Percentiles rank a stretch among this genome's conserved stretches.
Evolutionary conservation across 148 eudicot genomes (phyloP).

Genomic region (Dysphania ambrosioides): DNA sequence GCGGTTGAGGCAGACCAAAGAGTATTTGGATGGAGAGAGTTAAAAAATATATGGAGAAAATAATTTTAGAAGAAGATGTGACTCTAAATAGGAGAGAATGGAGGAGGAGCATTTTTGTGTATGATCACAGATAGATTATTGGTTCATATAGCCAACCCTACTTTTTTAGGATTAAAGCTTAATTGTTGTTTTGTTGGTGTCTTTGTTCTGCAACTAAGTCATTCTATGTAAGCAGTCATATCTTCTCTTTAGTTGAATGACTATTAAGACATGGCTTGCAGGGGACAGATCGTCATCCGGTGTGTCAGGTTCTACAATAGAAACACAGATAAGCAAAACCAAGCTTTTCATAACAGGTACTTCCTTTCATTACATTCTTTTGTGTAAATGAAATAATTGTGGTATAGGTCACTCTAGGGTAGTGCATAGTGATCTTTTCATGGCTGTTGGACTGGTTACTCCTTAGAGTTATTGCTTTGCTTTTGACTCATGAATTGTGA

Average conservation of each 20-base stretch:
- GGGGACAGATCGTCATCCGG: conserved; percentile 35
- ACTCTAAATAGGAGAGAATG: no score
- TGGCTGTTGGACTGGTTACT: background rate
- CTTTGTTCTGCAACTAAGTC: background rate
- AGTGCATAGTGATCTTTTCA: conserved; percentile 6
- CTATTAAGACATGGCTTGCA: conserved; percentile 20
- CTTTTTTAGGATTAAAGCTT: no score
- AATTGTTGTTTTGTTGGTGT: no score
- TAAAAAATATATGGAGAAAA: no score
- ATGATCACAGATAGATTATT: no score
- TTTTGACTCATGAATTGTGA: background rate
- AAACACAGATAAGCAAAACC: conserved; percentile 50
- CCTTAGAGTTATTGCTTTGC: background rate
- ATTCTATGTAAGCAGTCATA: background rate
- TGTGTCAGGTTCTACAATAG: conserved; percentile 38
- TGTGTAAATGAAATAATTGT: background rate
- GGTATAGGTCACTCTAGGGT: background rate
- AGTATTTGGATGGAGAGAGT: no score
- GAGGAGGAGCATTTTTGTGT: no score
- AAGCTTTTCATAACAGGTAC: conserved; percentile 89
- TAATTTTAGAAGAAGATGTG: no score
- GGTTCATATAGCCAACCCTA: no score
- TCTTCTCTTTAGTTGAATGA: background rate
- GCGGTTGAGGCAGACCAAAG: no score
- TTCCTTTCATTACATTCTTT: conserved; percentile 7